Evolutionary conservation across 495 filamentous ascomycete species (phyloP).

Genomic region (Clohesyomyces aquaticus): DNA sequence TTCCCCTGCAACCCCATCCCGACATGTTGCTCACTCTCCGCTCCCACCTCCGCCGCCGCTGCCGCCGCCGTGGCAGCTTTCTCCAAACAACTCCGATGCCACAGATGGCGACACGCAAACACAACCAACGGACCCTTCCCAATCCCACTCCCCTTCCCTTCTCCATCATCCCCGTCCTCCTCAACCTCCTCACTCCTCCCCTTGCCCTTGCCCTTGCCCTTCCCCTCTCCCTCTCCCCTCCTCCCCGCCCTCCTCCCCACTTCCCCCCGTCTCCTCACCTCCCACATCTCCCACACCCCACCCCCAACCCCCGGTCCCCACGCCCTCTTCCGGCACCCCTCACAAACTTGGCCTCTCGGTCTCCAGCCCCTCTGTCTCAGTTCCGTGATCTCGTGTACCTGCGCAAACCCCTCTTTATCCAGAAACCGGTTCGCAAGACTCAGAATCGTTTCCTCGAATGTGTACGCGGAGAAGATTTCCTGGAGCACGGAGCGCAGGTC

Average conservation of each 20-base stretch:
- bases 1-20: slow-evolving; percentile 3
- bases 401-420: slow-evolving; percentile 86
- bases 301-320: slow-evolving; percentile 89
- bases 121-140: slow-evolving; percentile 44
- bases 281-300: slow-evolving; percentile 80
- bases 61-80: slow-evolving; percentile 19
- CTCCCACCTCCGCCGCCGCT: slow-evolving; percentile 52
- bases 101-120: slow-evolving; percentile 50
- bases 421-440: slow-evolving; percentile 82
- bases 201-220: slow-evolving; percentile 29
- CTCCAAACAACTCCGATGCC: slow-evolving; percentile 46
- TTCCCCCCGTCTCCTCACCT: slow-evolving; percentile 48
- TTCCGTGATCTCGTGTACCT: slow-evolving; percentile 72
- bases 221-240: slow-evolving; percentile 26
- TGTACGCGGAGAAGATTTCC: slow-evolving; percentile 91
- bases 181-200: slow-evolving; percentile 5
- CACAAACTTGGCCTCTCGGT: slow-evolving; percentile 81
- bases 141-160: slow-evolving; percentile 14
- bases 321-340: slow-evolving; percentile 76
- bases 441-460: slow-evolving; percentile 88
- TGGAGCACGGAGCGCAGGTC: slow-evolving; percentile 83
- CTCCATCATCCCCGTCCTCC: slow-evolving; percentile 29
- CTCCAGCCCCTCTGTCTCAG: slow-evolving; percentile 89
- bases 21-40: neutral
- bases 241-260: slow-evolving; percentile 33